Percentiles rank a stretch among this genome's conserved stretches.
These are phyloP conservation scores for Graphilbum ipis-grandicollis DNA, from an alignment of 2,329 filamentous ascomycete genomes.

Conservation along the genomic window DNA sequence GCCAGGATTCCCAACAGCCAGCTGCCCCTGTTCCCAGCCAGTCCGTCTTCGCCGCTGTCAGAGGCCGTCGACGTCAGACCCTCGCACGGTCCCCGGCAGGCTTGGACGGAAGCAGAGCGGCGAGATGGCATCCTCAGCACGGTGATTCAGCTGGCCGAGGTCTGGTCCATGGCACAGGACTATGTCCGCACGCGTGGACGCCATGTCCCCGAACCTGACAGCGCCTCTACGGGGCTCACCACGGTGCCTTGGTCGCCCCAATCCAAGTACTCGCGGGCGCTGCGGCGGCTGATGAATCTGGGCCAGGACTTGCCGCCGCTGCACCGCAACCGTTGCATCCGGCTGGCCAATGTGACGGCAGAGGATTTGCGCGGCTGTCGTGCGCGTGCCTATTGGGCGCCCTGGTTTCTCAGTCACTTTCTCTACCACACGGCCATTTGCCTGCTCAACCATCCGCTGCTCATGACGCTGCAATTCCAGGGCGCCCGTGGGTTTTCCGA, in stretches of 20 bases:
- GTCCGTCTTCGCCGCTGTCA: slow-evolving; percentile 1
- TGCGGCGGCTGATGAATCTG: slow-evolving; percentile 2
- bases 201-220: neutral
- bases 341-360: slow-evolving; percentile 1
- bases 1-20: no score
- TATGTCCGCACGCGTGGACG: slow-evolving; percentile 2
- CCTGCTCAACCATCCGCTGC: slow-evolving; percentile 3
- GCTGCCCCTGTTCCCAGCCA: slow-evolving; percentile 1
- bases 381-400: slow-evolving; percentile 2
- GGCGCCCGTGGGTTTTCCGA: slow-evolving; percentile 2
- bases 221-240: neutral
- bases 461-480: slow-evolving; percentile 5
- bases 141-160: slow-evolving; percentile 3
- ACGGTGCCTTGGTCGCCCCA: neutral
- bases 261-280: slow-evolving; percentile 1
- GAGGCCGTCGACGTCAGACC: neutral
- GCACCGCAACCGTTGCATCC: slow-evolving; percentile 3
- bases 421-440: slow-evolving; percentile 3
- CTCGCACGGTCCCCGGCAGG: neutral
- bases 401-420: slow-evolving; percentile 3
- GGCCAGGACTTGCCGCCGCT: slow-evolving; percentile 2
- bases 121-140: slow-evolving; percentile 3
- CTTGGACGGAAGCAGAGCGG: neutral
- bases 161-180: slow-evolving; percentile 1
- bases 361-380: neutral